A percentile compares a stretch with the other conserved stretches of the same genome.
Conservation (phyloP, 805 yeast genomes). For the Candida verbasci region DNA sequence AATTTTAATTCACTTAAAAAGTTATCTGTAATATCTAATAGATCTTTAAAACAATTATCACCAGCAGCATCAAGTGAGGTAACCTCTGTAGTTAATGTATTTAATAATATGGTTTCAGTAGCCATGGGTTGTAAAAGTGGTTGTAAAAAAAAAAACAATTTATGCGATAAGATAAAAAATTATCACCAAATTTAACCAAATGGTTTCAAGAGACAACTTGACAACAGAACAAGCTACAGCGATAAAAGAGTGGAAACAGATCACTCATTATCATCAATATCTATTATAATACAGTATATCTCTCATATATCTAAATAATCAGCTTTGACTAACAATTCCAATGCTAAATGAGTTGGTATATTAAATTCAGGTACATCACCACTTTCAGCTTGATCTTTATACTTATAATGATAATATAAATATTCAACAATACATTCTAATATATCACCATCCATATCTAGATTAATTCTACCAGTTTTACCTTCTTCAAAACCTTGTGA, state of each 20-base stretch:
- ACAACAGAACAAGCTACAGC: no score
- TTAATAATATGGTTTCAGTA: conserved; percentile 16
- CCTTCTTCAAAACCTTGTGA: conserved; percentile 54
- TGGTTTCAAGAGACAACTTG: no score
- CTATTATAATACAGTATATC: no score
- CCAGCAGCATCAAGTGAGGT: conserved; percentile 20
- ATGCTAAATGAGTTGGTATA: conserved; percentile 89
- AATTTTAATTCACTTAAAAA: conserved; percentile 21
- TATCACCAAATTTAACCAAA: background rate
- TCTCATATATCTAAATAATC: conserved; percentile 74
- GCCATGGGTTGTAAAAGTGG: no score
- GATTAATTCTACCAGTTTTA: conserved; percentile 51
- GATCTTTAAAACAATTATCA: conserved; percentile 12
- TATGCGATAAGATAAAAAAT: conserved; percentile 4
- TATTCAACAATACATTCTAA: conserved; percentile 83
- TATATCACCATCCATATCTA: conserved; percentile 65
- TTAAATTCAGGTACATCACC: conserved; percentile 79
- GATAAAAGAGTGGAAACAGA: no score
- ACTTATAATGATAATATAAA: conserved; percentile 68
- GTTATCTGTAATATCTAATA: conserved; percentile 19
- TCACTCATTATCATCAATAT: no score
- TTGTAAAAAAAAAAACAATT: no score
- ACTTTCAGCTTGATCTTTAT: conserved; percentile 46
- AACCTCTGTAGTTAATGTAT: conserved; percentile 23
- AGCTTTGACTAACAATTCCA: conserved; percentile 88